These are phyloP conservation scores for Aspergillus hiratsukae DNA, from an alignment of 2,329 filamentous ascomycete species.

Conservation along the genomic window DNA sequence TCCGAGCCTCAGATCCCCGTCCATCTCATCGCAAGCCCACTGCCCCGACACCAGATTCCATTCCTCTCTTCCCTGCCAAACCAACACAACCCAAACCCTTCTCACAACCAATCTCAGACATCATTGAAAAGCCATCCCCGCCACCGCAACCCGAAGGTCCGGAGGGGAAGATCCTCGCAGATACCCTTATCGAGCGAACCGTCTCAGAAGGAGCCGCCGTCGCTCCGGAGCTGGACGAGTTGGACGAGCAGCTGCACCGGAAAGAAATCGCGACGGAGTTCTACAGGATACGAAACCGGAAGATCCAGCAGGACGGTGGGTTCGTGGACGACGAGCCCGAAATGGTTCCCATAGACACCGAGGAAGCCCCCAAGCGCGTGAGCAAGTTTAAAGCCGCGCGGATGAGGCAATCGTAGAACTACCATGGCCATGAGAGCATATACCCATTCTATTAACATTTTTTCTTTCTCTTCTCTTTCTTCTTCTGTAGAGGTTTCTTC, in stretches of 20 bases:
- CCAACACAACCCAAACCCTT: conserved; percentile 35
- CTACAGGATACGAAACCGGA: conserved; percentile 72
- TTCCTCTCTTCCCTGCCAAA: conserved; percentile 36
- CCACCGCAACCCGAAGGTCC: conserved; percentile 41
- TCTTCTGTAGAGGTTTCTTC: conserved; percentile 1
- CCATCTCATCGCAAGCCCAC: conserved; percentile 19
- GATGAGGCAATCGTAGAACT: conserved; percentile 26
- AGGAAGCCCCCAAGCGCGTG: conserved; percentile 45
- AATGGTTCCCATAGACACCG: conserved; percentile 63
- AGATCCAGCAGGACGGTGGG: conserved; percentile 78
- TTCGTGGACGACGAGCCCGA: conserved; percentile 69
- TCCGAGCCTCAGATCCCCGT: conserved; percentile 16
- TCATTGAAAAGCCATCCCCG: conserved; percentile 14
- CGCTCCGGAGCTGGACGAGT: conserved; percentile 55
- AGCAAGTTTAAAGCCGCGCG: conserved; percentile 48
- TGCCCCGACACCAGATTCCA: conserved; percentile 19
- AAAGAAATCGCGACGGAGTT: conserved; percentile 80
- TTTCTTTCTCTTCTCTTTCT: not conserved
- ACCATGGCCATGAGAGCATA: conserved; percentile 10
- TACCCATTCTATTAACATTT: conserved; percentile 10
- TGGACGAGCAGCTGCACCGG: conserved; percentile 68
- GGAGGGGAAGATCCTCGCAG: conserved; percentile 52
- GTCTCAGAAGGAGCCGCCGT: conserved; percentile 25
- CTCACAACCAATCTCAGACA: conserved; percentile 32
- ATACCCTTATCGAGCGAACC: conserved; percentile 53